Evolutionary conservation across 2,329 filamentous ascomycete species (phyloP), one percentile per base, ranked within the genome.

Genomic region (Cephalotrichum gorgonifer): DNA sequence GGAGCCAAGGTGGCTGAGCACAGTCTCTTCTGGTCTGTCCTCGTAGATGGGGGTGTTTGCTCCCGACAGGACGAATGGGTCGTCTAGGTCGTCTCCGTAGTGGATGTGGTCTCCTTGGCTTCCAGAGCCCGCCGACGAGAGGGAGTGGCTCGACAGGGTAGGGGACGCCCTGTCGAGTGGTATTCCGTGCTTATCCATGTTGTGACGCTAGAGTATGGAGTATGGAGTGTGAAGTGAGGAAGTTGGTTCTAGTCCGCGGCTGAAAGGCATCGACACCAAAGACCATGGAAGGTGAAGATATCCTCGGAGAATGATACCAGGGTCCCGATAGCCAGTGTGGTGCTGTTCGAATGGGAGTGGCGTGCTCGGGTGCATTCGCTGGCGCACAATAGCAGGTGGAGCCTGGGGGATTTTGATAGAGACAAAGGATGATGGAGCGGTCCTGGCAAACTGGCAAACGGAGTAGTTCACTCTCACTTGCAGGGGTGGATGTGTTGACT

Each of bases 11-110:
- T 20, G 12, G 2, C 20, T 22, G 31, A 27, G 33, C 12, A 14
- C n/a, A 28, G 7, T 26, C 12, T 8, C 41, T 9, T 51, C 52
- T 44, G 52, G 54, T 51, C 17, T 39, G 27, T 48, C 49, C 38
- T 56, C 52, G 14, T 44, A 28, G 25, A 43, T 43, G 12, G 54
- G 54, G n/a, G 54, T 56, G 44, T 55, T 54, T 15, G 52, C 33
- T 25, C 62, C 61, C 28, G 67, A 70, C 53, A 68, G 62, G 46
- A 62, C 51, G 39, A 67, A 60, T 28, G 68, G 64, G 39, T 67
- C 63, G 48, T n/a, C n/a, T n/a, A 60, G 55, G 15, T 53, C 51
- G 30, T 57, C 54, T 31, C 56, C 56, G 22, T 54, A 51, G 15
- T 57, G 56, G n/a, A 53, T 50, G 12, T 58, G 59, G 28, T 20